Conservation (phyloP, 2,329 filamentous ascomycete species). For the Cordyceps javanica region DNA sequence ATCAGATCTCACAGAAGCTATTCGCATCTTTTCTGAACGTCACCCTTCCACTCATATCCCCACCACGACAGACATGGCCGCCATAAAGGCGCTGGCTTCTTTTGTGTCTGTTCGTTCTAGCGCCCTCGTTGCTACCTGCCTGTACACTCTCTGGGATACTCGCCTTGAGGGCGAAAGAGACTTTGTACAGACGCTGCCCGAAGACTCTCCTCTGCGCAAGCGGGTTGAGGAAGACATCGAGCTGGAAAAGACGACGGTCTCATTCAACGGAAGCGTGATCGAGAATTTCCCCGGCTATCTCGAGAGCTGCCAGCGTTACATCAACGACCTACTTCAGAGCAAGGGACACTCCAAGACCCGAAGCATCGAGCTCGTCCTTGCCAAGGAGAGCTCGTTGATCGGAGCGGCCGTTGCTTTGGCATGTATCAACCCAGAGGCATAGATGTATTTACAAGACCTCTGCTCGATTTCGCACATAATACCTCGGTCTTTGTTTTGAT, state of each 20-base stretch:
- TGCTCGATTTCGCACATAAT: constrained; percentile 7
- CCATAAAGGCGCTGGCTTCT: constrained; percentile 46
- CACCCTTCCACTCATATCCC: constrained; percentile 41
- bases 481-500: constrained; percentile 3
- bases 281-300: constrained; percentile 70
- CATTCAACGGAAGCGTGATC: constrained; percentile 73
- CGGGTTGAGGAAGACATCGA: constrained; percentile 47
- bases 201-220: constrained; percentile 28
- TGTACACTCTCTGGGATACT: constrained; percentile 54
- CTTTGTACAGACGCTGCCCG: constrained; percentile 24
- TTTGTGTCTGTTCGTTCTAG: constrained; percentile 53
- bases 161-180: constrained; percentile 41
- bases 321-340: constrained; percentile 50
- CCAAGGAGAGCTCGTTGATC: constrained; percentile 67
- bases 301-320: constrained; percentile 52
- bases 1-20: constrained; percentile 36
- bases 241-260: constrained; percentile 51
- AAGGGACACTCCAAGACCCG: constrained; percentile 29
- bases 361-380: constrained; percentile 57
- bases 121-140: constrained; percentile 51
- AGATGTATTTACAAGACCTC: constrained; percentile 9
- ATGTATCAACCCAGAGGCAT: constrained; percentile 24
- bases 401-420: constrained; percentile 68
- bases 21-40: constrained; percentile 41
- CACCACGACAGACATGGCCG: constrained; percentile 41